Evolutionary conservation across 208 protist genomes (phyloP), one percentile per base, ranked within the genome.

Genomic region (Leishmania arabica): DNA sequence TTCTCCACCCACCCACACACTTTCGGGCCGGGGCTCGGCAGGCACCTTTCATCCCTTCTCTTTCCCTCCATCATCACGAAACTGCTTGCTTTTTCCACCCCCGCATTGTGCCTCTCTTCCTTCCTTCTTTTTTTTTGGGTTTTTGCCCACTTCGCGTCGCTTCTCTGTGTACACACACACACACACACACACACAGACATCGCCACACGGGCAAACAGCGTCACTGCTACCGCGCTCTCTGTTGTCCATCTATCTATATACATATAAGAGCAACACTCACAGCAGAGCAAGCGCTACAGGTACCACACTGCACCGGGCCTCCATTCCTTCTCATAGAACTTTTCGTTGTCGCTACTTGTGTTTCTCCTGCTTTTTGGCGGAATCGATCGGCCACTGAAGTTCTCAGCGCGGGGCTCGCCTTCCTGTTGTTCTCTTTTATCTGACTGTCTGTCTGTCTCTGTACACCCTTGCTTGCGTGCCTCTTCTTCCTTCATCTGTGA

Each of bases 41-140:
- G 42, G n/a, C 40, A 74, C 27, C 9, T 24, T 54, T 34, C 5
- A 40, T 75, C n/a, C 27, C 8, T 19, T 31, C 53, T 49, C 37
- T 66, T 51, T 53, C 40, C 51, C 47, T n/a, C 6, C 8, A 21
- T 49, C 51, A 47, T 21, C 31, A 21, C 42, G 77, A 54, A 15
- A 37, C 58, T 62, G 42, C 62, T 70, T 72, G 31, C 64, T 77
- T 19, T 19, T 51, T 51, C 31, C 31, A 6, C 53, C 3, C 3
- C 37, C 49, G 24, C 19, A 21, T 80, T 65, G 78, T 79, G 42
- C 78, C 65, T 68, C 40, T 75, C 47, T 11, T 73, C 53, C 58
- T 3, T 24, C 49, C 62, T 69, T 42, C 58, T 79, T 73, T 75
- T 15, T n/a, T 15, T 42, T 42, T 37, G 37, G n/a, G 34, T 40